Evolutionary conservation across 805 yeast species (phyloP).

Genomic region (Teunomyces lycoperdinae): DNA sequence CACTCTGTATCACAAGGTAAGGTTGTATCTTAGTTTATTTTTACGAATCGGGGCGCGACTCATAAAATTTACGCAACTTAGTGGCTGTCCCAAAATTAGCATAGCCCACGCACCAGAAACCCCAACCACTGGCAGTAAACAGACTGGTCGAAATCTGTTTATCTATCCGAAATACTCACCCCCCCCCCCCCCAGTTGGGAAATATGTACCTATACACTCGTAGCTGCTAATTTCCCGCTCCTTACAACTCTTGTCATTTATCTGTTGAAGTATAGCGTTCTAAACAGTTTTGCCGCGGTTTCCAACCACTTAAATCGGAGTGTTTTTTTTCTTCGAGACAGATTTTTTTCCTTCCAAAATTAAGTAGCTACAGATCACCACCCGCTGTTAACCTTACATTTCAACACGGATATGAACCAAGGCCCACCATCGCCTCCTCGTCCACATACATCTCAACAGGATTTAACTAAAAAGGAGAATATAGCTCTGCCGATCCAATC

Average conservation of each 20-base stretch:
- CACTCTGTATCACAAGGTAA: background rate
- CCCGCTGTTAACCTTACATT: background rate
- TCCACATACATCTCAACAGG: background rate
- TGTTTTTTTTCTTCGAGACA: background rate
- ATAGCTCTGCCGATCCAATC: slow-evolving; percentile 1
- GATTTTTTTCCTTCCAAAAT: background rate
- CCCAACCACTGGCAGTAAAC: too few relatives aligned
- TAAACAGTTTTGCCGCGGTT: background rate
- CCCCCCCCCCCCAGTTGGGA: too few relatives aligned
- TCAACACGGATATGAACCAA: background rate
- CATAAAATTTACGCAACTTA: background rate
- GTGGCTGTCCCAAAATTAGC: background rate
- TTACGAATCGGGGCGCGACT: background rate
- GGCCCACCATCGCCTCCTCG: slow-evolving; percentile 3
- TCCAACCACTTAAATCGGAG: background rate
- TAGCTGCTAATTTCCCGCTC: background rate
- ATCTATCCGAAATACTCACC: too few relatives aligned
- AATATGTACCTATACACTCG: too few relatives aligned
- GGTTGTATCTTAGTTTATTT: background rate
- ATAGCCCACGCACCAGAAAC: background rate
- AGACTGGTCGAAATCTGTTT: too few relatives aligned
- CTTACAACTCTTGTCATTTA: background rate
- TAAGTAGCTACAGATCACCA: background rate
- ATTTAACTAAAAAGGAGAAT: background rate
- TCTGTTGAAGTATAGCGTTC: background rate